A percentile compares a stretch with the other conserved stretches of the same genome.
Conservation (phyloP, 805 yeast species). For the Candida fluviatilis region DNA sequence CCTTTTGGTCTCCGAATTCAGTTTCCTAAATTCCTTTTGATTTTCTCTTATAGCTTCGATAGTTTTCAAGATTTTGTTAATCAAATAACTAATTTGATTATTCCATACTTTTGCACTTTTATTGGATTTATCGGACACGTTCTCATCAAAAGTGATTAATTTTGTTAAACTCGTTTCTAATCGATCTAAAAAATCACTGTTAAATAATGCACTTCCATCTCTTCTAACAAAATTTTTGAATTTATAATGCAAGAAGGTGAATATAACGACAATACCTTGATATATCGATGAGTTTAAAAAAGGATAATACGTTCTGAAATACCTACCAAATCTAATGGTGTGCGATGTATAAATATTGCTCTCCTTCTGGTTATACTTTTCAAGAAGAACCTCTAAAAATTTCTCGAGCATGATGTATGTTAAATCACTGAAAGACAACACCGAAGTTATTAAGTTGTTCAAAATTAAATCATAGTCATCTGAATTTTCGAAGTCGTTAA, state of each 20-base stretch:
- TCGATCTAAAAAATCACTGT: slow-evolving; percentile 15
- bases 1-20: slow-evolving; percentile 6
- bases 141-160: slow-evolving; percentile 21
- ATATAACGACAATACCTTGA: slow-evolving; percentile 49
- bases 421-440: slow-evolving; percentile 33
- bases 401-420: slow-evolving; percentile 28
- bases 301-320: slow-evolving; percentile 39
- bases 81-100: slow-evolving; percentile 26
- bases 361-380: slow-evolving; percentile 3
- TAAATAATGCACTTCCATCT: slow-evolving; percentile 1
- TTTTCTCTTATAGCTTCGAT: slow-evolving; percentile 18
- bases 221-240: slow-evolving; percentile 17
- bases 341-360: not conserved
- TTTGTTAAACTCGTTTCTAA: slow-evolving; percentile 20
- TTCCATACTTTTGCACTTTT: slow-evolving; percentile 29
- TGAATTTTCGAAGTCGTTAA: slow-evolving; percentile 25
- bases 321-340: slow-evolving; percentile 23
- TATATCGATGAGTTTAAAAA: slow-evolving; percentile 46
- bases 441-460: slow-evolving; percentile 35
- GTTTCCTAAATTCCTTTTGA: slow-evolving; percentile 1
- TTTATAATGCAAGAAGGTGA: slow-evolving; percentile 44
- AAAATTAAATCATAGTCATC: slow-evolving; percentile 29
- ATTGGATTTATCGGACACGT: slow-evolving; percentile 15
- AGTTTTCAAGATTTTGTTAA: slow-evolving; percentile 26
- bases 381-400: slow-evolving; percentile 17